Percentiles rank a stretch among this genome's conserved stretches.
Conservation (phyloP, 2,329 filamentous ascomycete genomes). For the Xylaria sp. region DNA sequence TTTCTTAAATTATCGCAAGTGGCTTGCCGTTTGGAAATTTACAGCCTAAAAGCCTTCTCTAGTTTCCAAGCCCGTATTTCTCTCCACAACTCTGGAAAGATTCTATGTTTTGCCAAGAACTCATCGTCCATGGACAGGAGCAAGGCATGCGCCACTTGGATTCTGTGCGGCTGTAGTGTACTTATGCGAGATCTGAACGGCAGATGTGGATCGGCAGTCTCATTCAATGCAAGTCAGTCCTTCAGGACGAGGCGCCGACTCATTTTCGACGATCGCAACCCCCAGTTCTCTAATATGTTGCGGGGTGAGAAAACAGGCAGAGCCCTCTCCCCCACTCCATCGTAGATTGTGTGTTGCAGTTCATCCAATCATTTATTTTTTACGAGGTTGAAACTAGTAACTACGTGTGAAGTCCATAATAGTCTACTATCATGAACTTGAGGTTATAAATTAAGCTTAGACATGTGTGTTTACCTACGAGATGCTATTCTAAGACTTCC, state of each 20-base stretch:
- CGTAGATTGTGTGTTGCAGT: background rate
- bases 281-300: conserved; percentile 11
- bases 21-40: conserved; percentile 17
- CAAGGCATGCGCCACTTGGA: conserved; percentile 22
- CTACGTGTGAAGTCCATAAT: background rate
- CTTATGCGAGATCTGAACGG: conserved; percentile 37
- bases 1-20: conserved; percentile 7
- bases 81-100: background rate
- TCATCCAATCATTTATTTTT: background rate
- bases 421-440: too few relatives aligned
- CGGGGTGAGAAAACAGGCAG: conserved; percentile 3
- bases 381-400: too few relatives aligned
- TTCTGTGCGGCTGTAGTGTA: conserved; percentile 27
- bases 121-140: conserved; percentile 21
- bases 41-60: conserved; percentile 8
- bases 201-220: conserved; percentile 36
- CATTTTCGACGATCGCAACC: conserved; percentile 4
- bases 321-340: conserved; percentile 13
- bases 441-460: background rate
- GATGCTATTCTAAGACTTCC: background rate
- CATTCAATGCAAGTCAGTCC: conserved; percentile 25
- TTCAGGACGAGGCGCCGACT: conserved; percentile 10
- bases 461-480: background rate
- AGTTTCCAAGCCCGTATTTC: background rate
- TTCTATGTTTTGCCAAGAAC: conserved; percentile 15